These are phyloP conservation scores for Artemisia annua DNA, from an alignment of 129 eudicot species.

Conservation along the genomic window DNA sequence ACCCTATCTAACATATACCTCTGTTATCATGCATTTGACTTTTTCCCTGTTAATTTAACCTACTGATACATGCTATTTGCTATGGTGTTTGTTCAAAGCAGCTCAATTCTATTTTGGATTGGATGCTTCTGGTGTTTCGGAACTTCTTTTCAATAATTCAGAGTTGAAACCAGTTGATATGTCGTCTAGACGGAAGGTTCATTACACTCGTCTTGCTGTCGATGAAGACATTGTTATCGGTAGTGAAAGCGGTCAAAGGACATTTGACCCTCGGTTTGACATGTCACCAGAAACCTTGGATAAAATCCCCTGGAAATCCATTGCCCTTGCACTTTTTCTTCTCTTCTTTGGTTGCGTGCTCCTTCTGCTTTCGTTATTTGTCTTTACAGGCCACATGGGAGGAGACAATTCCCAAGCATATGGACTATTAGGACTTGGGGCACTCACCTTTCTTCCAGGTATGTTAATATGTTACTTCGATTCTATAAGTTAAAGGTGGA, in stretches of 20 bases:
- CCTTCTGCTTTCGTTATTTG: conserved; percentile 57
- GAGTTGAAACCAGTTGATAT: conserved; percentile 28
- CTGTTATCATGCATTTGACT: background rate
- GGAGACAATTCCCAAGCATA: conserved; percentile 82
- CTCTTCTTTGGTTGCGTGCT: conserved; percentile 70
- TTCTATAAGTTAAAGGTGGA: background rate
- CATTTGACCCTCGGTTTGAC: conserved; percentile 71
- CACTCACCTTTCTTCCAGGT: conserved; percentile 82
- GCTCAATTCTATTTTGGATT: conserved; percentile 14
- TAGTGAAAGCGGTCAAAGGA: conserved; percentile 7
- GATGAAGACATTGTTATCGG: conserved; percentile 49
- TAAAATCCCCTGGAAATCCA: conserved; percentile 82
- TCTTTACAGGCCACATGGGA: conserved; percentile 83
- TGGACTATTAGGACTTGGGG: conserved; percentile 80
- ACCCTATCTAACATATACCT: background rate
- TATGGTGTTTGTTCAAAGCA: conserved; percentile 16
- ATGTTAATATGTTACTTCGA: conserved; percentile 4
- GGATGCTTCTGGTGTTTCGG: conserved; percentile 24
- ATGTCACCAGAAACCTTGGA: conserved; percentile 52
- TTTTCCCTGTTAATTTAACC: background rate
- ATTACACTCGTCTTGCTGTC: conserved; percentile 60
- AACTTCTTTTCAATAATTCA: conserved; percentile 19
- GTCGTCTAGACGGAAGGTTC: conserved; percentile 60
- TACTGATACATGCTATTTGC: background rate
- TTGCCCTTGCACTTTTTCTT: conserved; percentile 70